These are phyloP conservation scores for Arachis monticola DNA, from an alignment of 331 rosid genomes.

Conservation along the genomic window DNA sequence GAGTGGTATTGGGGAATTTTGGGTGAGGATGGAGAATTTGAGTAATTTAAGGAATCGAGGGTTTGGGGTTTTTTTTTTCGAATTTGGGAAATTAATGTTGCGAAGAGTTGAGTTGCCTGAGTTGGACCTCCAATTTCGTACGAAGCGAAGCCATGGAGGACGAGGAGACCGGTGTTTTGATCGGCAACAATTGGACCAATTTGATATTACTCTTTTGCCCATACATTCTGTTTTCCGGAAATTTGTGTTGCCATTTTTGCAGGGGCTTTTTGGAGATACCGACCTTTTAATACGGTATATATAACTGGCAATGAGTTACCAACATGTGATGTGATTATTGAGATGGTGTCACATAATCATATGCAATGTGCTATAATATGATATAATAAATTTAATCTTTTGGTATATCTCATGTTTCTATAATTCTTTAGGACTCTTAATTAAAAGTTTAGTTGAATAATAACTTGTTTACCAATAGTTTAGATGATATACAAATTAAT, in stretches of 20 bases:
- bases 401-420: too few species aligned
- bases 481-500: too few species aligned
- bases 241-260: not conserved
- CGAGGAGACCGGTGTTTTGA: slow-evolving; percentile 77
- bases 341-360: slow-evolving; percentile 1
- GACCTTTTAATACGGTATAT: slow-evolving; percentile 24
- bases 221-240: slow-evolving; percentile 4
- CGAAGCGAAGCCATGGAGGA: slow-evolving; percentile 69
- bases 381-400: not conserved
- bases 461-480: too few species aligned
- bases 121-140: slow-evolving; percentile 67
- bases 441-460: too few species aligned
- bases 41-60: slow-evolving; percentile 36
- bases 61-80: not conserved
- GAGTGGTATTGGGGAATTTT: slow-evolving; percentile 28
- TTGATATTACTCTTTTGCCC: slow-evolving; percentile 56
- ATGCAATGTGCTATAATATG: not conserved
- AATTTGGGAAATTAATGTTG: slow-evolving; percentile 39
- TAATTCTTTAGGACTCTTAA: too few species aligned
- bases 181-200: slow-evolving; percentile 62
- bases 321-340: slow-evolving; percentile 34
- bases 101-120: slow-evolving; percentile 37
- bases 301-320: slow-evolving; percentile 41
- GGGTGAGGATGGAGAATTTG: slow-evolving; percentile 28
- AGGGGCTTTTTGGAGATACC: slow-evolving; percentile 35